A percentile compares a stretch with the other conserved stretches of the same genome.
Evolutionary conservation across 1,284 basidiomycete genomes (phyloP).

Genomic region (Fomes fomentarius): DNA sequence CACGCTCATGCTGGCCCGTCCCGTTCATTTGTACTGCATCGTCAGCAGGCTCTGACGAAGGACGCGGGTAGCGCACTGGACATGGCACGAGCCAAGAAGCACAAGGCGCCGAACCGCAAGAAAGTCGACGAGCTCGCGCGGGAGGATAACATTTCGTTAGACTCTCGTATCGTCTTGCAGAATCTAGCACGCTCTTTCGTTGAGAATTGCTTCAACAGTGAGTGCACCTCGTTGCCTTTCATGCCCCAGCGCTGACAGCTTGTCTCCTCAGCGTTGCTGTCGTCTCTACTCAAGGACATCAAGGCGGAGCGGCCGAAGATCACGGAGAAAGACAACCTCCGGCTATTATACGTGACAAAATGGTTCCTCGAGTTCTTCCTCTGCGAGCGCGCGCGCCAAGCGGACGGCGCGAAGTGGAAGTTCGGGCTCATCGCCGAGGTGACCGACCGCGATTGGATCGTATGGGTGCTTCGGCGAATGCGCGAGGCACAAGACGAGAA

Average conservation of each 20-base stretch:
- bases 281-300: conserved; percentile 88
- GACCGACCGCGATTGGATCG: conserved; percentile 82
- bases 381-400: conserved; percentile 51
- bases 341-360: conserved; percentile 80
- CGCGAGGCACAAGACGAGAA: conserved; percentile 87
- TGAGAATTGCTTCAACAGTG: conserved; percentile 86
- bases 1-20: conserved; percentile 34
- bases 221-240: conserved; percentile 32
- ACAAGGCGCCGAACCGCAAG: conserved; percentile 61
- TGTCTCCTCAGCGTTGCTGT: conserved; percentile 69
- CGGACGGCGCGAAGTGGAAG: conserved; percentile 49
- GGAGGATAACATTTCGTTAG: conserved; percentile 72
- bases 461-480: conserved; percentile 90
- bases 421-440: conserved; percentile 85
- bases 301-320: conserved; percentile 89
- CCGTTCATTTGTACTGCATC: conserved; percentile 72
- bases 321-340: conserved; percentile 87
- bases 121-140: conserved; percentile 75
- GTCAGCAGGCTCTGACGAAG: conserved; percentile 79
- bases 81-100: conserved; percentile 63
- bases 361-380: conserved; percentile 94
- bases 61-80: conserved; percentile 82
- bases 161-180: conserved; percentile 73
- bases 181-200: conserved; percentile 74
- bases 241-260: neutral